phyloP scores from a whole-genome alignment of 2,329 filamentous ascomycete species.

The Colletotrichum tamarilloi region DNA sequence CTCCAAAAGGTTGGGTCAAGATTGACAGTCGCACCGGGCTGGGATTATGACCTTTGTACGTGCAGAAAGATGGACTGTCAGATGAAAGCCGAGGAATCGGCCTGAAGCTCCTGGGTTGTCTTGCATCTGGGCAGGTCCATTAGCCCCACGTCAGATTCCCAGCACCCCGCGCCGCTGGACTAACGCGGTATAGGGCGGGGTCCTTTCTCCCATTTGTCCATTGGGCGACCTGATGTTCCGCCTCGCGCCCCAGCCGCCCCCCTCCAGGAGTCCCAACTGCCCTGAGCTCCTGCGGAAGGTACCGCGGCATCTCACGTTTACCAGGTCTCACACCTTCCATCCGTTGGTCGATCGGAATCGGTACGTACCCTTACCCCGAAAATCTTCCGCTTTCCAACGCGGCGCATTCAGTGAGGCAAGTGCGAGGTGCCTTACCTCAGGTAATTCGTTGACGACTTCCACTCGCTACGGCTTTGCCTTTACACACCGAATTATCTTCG shows the following conservation, averaged over 20 bases:
- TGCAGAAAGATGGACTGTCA: conserved; percentile 34
- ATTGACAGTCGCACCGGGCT: conserved; percentile 21
- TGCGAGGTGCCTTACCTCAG: conserved; percentile 11
- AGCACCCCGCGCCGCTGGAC: conserved; percentile 29
- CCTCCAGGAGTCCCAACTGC: neutral
- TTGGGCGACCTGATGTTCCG: conserved; percentile 15
- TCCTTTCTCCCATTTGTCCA: conserved; percentile 24
- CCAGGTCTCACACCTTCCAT: neutral
- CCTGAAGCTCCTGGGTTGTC: conserved; percentile 32
- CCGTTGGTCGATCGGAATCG: neutral
- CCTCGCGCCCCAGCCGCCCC: conserved; percentile 9
- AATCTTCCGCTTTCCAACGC: conserved; percentile 31
- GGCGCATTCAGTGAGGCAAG: conserved; percentile 25
- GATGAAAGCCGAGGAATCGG: conserved; percentile 34
- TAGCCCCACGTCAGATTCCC: conserved; percentile 32
- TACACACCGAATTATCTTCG: neutral
- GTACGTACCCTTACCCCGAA: conserved; percentile 33
- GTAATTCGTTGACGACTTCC: conserved; percentile 13
- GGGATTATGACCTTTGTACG: conserved; percentile 31
- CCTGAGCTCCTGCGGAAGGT: conserved; percentile 25
- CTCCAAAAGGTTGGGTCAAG: neutral
- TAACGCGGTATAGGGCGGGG: conserved; percentile 18
- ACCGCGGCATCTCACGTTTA: conserved; percentile 9
- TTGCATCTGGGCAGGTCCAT: conserved; percentile 34
- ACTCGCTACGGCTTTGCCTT: neutral